Conservation (phyloP, 106 monocot genomes). For the Allium cepa region DNA sequence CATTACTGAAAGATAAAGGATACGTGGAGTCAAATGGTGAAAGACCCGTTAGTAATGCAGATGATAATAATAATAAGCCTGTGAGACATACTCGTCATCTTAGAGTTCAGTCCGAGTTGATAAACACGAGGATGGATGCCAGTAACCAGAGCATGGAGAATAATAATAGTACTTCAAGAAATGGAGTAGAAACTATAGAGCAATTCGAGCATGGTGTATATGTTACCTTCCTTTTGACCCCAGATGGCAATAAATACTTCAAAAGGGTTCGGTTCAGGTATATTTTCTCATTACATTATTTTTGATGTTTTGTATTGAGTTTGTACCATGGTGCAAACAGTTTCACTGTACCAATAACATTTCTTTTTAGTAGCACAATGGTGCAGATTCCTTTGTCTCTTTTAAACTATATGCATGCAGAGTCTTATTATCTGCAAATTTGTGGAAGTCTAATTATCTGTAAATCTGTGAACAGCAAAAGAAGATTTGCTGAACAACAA, state of each 20-base stretch:
- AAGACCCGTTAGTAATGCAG: background rate
- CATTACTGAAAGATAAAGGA: slow-evolving; percentile 21
- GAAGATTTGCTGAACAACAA: slow-evolving; percentile 41
- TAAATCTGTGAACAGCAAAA: slow-evolving; percentile 30
- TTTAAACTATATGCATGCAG: background rate
- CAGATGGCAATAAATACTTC: slow-evolving; percentile 55
- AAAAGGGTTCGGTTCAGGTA: slow-evolving; percentile 84
- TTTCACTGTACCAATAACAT: too few species aligned
- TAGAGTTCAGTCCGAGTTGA: slow-evolving; percentile 3
- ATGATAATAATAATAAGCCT: background rate
- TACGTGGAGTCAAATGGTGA: background rate
- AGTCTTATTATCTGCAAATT: background rate
- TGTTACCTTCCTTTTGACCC: slow-evolving; percentile 40
- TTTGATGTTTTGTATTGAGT: too few species aligned
- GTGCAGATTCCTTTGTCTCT: background rate
- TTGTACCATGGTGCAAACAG: too few species aligned
- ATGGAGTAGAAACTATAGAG: slow-evolving; percentile 34
- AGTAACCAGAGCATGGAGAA: slow-evolving; percentile 16
- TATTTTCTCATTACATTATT: too few species aligned
- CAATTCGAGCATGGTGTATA: slow-evolving; percentile 92
- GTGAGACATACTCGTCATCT: slow-evolving; percentile 5
- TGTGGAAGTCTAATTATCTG: background rate
- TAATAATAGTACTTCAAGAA: background rate
- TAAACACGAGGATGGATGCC: background rate
- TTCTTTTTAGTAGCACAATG: too few species aligned